Percentiles rank a stretch among this genome's conserved stretches.
Conservation (phyloP, 305 asterid species). For the Coffea humblotiana region DNA sequence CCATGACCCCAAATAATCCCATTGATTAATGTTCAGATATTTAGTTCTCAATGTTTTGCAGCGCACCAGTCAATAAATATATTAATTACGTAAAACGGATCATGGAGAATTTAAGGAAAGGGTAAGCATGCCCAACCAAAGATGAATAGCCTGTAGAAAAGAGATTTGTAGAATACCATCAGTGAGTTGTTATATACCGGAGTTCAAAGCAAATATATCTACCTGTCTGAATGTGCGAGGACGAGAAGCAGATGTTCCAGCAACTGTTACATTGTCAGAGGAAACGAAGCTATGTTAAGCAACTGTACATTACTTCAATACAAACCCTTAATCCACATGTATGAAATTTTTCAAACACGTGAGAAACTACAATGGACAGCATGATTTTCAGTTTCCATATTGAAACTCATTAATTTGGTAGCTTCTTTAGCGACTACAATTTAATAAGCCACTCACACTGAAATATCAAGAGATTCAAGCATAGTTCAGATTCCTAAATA, state of each 20-base stretch:
- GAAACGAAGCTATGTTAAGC: neutral
- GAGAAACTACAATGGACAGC: neutral
- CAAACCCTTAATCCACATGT: neutral
- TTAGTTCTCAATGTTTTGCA: neutral
- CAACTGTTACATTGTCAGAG: conserved; percentile 17
- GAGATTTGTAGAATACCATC: no score
- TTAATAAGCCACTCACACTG: neutral
- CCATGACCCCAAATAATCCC: neutral
- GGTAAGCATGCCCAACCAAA: neutral
- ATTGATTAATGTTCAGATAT: neutral
- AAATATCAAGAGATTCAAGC: neutral
- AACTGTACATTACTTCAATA: neutral
- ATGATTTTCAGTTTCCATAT: neutral
- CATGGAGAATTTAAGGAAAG: no score
- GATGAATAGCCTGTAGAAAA: neutral
- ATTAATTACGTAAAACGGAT: no score
- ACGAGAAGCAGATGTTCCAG: conserved; percentile 30
- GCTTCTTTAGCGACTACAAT: neutral
- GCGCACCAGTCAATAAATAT: neutral
- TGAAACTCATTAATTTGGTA: no score
- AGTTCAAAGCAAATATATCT: neutral
- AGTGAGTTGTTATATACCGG: neutral
- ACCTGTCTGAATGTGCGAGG: conserved; percentile 33
- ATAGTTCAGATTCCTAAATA: neutral
- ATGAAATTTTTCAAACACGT: neutral